Evolutionary conservation across 2,329 filamentous ascomycete species (phyloP), one percentile per base, ranked within the genome.

Genomic region (Exophiala phaeomuriformis): DNA sequence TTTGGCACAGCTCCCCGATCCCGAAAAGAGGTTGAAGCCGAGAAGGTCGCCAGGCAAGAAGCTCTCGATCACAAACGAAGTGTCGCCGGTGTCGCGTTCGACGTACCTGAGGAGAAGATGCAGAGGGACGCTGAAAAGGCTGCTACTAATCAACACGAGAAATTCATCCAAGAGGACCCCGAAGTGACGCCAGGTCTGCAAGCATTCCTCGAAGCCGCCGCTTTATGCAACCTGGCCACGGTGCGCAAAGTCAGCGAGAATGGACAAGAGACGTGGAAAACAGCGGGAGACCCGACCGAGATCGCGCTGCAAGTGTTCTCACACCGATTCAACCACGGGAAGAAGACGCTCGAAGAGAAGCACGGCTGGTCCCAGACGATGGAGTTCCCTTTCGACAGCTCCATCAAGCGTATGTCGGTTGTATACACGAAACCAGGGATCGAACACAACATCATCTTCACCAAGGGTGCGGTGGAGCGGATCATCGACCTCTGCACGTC

Each of bases 271-370:
- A 67, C 69, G 41, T 83, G 81, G 81, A 74, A 77, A 48, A 75
- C 79, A 29, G 75, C 78, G 44, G 81, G 80, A n/a, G 80, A 83
- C 57, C 79, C 80, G 1, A 86, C 83, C 2, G 83, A 86, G 61
- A 82, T 85, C 53, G 82, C 82, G 4, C 76, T 86, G 2, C 80
- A 84, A 54, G 81, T 85, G 4, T 82, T 86, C 60, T 79, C 81
- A 1, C 74, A 78, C 62, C 77, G 82, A 27, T 85, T 85, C 60
- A 67, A 75, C 10, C 75, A 71, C 52, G 72, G 72, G 19, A 76
- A 75, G 55, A 70, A 67, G n/a, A 61, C 65, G 2, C 66, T 77
- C 3, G 66, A 71, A 52, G 57, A 62, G 5, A 58, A 68, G n/a
- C 52, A 64, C 6, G 71, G 71, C 27, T 79, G 75, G 75, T 74